Evolutionary conservation across 331 rosid species (phyloP).

Genomic region (Malus hybrid): DNA sequence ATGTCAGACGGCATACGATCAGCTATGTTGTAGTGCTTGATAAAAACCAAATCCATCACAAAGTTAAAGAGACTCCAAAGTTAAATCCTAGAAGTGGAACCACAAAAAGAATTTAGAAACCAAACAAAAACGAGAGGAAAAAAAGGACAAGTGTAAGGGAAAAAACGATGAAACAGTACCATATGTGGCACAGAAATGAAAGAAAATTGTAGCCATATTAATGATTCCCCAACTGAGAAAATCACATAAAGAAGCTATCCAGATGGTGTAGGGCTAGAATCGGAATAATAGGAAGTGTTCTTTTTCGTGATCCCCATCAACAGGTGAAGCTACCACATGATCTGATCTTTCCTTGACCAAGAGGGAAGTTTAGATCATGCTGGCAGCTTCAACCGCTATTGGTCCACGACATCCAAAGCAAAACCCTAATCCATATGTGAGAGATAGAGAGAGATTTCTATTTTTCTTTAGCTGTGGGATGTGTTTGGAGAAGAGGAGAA

Average conservation of each 20-base stretch:
- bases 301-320: conserved; percentile 47
- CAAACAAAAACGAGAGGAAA: neutral
- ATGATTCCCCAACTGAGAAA: neutral
- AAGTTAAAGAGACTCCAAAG: neutral
- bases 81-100: neutral
- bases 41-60: neutral
- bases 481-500: conserved; percentile 4
- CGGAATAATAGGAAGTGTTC: neutral
- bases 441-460: conserved; percentile 1
- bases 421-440: neutral
- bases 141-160: neutral
- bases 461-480: neutral
- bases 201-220: neutral
- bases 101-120: neutral
- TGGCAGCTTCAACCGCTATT: conserved; percentile 79
- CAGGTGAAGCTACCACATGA: conserved; percentile 75
- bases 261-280: neutral
- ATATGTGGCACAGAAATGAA: neutral
- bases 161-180: neutral
- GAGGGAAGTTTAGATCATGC: conserved; percentile 86
- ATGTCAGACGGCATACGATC: neutral
- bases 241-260: neutral
- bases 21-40: neutral
- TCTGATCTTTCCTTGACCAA: conserved; percentile 48
- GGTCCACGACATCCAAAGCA: conserved; percentile 41